Evolutionary conservation across 23 red algal species (phyloP).

Genomic region (Cyanidium caldarium): DNA sequence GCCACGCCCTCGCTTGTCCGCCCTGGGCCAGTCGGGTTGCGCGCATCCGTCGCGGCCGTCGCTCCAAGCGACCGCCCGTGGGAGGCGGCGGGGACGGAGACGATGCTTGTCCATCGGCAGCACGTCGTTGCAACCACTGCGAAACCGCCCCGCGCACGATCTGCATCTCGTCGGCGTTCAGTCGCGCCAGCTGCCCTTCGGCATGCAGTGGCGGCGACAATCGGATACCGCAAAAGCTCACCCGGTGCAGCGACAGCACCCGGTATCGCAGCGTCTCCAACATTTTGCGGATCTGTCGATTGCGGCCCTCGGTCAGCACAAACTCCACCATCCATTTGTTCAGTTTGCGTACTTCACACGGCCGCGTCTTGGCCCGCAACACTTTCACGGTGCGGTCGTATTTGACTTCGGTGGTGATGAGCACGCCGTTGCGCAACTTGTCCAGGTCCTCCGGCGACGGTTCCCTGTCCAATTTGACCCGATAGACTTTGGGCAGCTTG

Average conservation of each 20-base stretch:
- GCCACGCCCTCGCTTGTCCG: too few species aligned
- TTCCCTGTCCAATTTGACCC: neutral
- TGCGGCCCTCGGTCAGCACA: conserved; percentile 11
- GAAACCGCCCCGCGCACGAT: neutral
- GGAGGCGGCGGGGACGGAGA: too few species aligned
- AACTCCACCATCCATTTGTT: neutral
- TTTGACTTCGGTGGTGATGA: neutral
- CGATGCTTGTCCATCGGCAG: too few species aligned
- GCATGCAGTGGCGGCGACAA: neutral
- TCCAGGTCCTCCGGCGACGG: neutral
- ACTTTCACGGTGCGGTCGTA: neutral
- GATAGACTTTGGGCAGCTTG: neutral
- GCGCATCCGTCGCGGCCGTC: too few species aligned
- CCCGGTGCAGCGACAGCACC: neutral
- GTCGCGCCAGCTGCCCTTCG: neutral
- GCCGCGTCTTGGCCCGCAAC: neutral
- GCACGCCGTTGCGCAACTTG: neutral
- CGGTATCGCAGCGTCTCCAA: conserved; percentile 8
- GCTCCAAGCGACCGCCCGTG: too few species aligned
- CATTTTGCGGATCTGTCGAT: conserved; percentile 27
- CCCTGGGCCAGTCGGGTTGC: too few species aligned
- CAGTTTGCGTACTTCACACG: neutral
- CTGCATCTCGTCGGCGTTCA: neutral
- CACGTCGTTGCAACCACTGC: too few species aligned
- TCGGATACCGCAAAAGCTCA: neutral